Evolutionary conservation across 2,329 filamentous ascomycete species (phyloP).

Genomic region (Chalara sp.): DNA sequence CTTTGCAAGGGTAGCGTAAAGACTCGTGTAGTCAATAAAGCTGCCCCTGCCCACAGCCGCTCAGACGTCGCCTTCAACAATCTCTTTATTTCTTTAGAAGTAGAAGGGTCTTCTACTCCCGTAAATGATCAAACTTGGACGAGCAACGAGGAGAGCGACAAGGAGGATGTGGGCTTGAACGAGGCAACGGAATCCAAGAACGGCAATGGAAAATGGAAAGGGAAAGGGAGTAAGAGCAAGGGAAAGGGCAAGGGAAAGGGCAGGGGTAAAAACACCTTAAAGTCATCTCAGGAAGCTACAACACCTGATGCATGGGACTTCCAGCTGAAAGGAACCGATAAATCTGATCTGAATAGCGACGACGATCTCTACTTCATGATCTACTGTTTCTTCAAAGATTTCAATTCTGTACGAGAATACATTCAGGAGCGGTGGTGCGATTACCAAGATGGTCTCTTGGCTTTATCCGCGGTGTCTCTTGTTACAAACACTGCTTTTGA

Average conservation of each 20-base stretch:
- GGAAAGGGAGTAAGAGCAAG: no score
- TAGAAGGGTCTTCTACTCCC: neutral
- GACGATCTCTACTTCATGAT: slow-evolving; percentile 24
- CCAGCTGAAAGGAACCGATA: neutral
- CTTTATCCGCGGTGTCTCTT: slow-evolving; percentile 21
- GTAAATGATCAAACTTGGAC: neutral
- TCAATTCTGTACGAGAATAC: slow-evolving; percentile 25
- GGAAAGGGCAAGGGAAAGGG: no score
- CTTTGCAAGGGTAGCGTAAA: neutral
- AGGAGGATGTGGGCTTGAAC: neutral
- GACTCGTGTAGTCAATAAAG: neutral
- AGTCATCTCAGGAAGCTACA: neutral
- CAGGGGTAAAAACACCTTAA: no score
- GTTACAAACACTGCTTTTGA: slow-evolving; percentile 29
- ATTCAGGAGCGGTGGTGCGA: slow-evolving; percentile 28
- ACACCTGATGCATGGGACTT: neutral
- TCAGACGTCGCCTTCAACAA: neutral
- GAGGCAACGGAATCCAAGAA: no score
- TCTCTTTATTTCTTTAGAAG: neutral
- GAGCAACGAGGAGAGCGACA: neutral
- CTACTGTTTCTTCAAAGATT: slow-evolving; percentile 31
- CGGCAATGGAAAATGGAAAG: no score
- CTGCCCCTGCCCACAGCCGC: neutral
- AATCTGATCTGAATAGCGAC: neutral
- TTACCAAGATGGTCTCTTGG: slow-evolving; percentile 22